Evolutionary conservation across 768 basidiomycete genomes (phyloP), one percentile per base, ranked within the genome.

Genomic region (Boletus barrowsii): DNA sequence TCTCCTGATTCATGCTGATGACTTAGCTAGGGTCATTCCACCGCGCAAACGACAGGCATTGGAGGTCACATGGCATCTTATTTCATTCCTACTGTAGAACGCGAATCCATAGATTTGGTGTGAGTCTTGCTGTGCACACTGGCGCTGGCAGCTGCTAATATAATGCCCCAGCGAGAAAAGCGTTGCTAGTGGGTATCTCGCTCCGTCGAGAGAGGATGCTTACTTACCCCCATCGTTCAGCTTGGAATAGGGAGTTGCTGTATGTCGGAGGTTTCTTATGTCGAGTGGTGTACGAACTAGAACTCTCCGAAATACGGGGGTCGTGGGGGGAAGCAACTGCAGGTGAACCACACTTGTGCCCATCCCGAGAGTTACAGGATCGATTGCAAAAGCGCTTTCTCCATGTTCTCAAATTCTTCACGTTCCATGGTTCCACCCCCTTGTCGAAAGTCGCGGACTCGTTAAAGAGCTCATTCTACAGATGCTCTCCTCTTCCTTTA

Each of bases 191-290:
- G 20, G 14, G 51, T 46, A 4, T 35, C 14, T 22, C 20, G 4
- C 3, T 39, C 30, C 17, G 3, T 29, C 13, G 10, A 14, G 13
- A n/a, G 41, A 13, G 10, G 17, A 14, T 1, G 1, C n/a, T 37
- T 2, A 37, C 33, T 2, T n/a, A 26, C 18, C 15, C 10, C 43
- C 32, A 14, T 29, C 26, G 6, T 17, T 6, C 22, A 88, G 88
- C 84, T 6, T 95, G 93, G 94, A 98, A 98, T 63, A 83, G 79
- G 60, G 95, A 97, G 14, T 76, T 97, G 4, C 76, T 98, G 5
- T 86, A 82, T 61, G 77, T 93, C 15, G 92, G 92, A 6, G 95
- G 93, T 2, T 83, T 88, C 56, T 77, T 97, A 22, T 78, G 86
- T 50, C 86, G 94, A 10, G 73, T 83, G 9, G 88, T 90, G 1